phyloP scores from a whole-genome alignment of 495 filamentous ascomycete species.

The Penicillium desertorum region DNA sequence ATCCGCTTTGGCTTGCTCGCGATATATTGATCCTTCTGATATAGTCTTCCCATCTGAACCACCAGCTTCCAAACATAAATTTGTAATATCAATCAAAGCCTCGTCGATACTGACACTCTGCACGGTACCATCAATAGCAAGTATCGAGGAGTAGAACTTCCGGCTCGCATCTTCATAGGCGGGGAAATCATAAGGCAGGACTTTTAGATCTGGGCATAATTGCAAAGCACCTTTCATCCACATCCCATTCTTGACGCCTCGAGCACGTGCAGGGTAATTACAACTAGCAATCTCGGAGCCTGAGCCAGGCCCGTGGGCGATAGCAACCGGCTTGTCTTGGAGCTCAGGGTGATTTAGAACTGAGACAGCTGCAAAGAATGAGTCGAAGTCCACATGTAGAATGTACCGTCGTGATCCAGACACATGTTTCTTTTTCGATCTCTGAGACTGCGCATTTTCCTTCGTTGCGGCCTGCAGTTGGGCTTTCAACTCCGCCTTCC shows the following conservation, averaged over 20 bases:
- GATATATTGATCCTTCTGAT: conserved; percentile 70
- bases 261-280: conserved; percentile 85
- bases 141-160: conserved; percentile 79
- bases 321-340: conserved; percentile 77
- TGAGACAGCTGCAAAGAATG: conserved; percentile 94
- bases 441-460: conserved; percentile 61
- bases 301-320: conserved; percentile 80
- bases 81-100: conserved; percentile 77
- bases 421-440: conserved; percentile 43
- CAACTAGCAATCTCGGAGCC: conserved; percentile 96
- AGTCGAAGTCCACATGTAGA: conserved; percentile 95
- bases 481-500: conserved; percentile 91
- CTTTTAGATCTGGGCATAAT: conserved; percentile 78
- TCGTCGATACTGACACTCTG: conserved; percentile 98
- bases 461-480: conserved; percentile 75
- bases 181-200: conserved; percentile 89
- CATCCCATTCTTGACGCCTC: conserved; percentile 94
- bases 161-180: conserved; percentile 91
- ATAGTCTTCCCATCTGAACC: conserved; percentile 67
- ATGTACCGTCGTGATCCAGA: conserved; percentile 75
- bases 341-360: conserved; percentile 74
- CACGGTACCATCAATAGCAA: conserved; percentile 75
- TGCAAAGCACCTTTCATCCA: conserved; percentile 93
- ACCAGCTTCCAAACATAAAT: conserved; percentile 61
- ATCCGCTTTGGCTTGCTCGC: conserved; percentile 79